A percentile compares a stretch with the other conserved stretches of the same genome.
Evolutionary conservation across 441 rosid species (phyloP).

Genomic region (Populus hybrid): DNA sequence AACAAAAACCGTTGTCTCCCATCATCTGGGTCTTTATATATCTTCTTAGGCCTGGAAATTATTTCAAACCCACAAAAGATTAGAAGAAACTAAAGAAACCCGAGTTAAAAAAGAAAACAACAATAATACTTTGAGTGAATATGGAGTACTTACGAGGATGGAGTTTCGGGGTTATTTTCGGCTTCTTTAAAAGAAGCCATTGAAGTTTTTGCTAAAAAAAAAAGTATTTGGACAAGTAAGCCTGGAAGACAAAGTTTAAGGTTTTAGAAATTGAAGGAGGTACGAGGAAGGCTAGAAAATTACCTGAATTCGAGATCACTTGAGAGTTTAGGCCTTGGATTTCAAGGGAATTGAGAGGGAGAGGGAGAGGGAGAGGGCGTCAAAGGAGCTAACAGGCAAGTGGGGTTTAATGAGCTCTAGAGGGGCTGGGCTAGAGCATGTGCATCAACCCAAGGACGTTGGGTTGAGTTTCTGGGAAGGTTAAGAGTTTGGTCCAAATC

Average conservation of each 20-base stretch:
- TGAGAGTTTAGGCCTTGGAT: background rate
- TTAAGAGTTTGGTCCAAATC: background rate
- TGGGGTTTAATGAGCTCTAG: background rate
- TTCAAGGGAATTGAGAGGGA: too few species aligned
- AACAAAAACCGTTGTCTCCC: constrained; percentile 86
- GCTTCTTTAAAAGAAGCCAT: constrained; percentile 38
- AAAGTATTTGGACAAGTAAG: background rate
- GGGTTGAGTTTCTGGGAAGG: background rate
- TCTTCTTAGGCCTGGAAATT: constrained; percentile 54
- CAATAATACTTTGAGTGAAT: background rate
- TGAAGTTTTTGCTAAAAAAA: constrained; percentile 1
- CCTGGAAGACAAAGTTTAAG: background rate
- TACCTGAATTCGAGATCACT: background rate
- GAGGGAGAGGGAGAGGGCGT: background rate
- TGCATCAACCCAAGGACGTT: background rate
- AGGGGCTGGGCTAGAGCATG: background rate
- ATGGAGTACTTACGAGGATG: constrained; percentile 39
- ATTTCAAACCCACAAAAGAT: background rate
- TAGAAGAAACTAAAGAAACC: background rate
- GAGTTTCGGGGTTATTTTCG: constrained; percentile 28
- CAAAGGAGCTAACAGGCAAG: background rate
- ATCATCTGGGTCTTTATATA: constrained; percentile 87
- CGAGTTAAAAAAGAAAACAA: background rate
- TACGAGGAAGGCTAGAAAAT: background rate
- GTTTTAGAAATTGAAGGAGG: background rate